phyloP scores from a whole-genome alignment of 2,329 filamentous ascomycete species.

The Talaromyces sp. region DNA sequence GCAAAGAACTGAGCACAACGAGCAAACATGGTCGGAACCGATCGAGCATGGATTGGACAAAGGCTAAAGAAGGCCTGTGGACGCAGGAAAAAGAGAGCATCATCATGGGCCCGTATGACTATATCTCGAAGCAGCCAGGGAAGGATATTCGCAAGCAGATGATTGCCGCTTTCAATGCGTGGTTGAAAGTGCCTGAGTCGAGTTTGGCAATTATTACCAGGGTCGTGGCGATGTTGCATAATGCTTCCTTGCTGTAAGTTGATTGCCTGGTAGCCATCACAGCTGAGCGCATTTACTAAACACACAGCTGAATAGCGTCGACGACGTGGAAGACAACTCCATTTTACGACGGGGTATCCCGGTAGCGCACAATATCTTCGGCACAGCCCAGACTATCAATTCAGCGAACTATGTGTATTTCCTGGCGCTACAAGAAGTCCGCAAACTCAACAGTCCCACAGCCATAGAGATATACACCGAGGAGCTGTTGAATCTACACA shows the following conservation, averaged over 20 bases:
- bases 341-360: conserved; percentile 45
- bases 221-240: conserved; percentile 44
- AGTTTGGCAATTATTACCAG: conserved; percentile 40
- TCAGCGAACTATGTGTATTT: conserved; percentile 48
- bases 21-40: conserved; percentile 30
- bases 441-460: conserved; percentile 35
- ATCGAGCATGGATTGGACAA: conserved; percentile 36
- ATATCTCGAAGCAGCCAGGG: conserved; percentile 40
- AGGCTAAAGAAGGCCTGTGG: conserved; percentile 35
- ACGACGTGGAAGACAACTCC: conserved; percentile 49
- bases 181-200: conserved; percentile 39
- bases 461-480: conserved; percentile 43
- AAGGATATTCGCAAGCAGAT: conserved; percentile 43
- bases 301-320: conserved; percentile 30
- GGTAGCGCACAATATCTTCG: conserved; percentile 48
- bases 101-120: conserved; percentile 42
- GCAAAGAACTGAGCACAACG: conserved; percentile 23
- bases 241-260: conserved; percentile 40
- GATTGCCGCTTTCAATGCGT: conserved; percentile 43
- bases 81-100: conserved; percentile 39
- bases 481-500: conserved; percentile 44
- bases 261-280: too few species aligned
- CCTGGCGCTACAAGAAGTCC: conserved; percentile 39
- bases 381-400: conserved; percentile 49
- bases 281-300: background rate